Evolutionary conservation across 2,329 filamentous ascomycete genomes (phyloP).

Genomic region (Pestalotiopsis sp.): DNA sequence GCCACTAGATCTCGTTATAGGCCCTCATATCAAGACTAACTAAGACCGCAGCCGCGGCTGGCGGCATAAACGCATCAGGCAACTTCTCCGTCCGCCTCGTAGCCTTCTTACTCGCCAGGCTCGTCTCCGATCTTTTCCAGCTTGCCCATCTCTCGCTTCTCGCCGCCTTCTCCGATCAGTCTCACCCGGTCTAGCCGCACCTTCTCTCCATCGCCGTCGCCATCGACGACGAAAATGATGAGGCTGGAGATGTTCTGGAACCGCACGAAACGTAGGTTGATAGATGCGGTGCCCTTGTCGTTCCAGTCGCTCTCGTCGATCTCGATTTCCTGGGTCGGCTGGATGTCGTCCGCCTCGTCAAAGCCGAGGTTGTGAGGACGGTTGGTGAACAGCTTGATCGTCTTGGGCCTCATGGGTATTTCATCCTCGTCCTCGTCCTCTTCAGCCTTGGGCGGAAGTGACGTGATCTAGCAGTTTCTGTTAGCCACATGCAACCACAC

Average conservation of each 20-base stretch:
- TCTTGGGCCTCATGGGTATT: slow-evolving; percentile 77
- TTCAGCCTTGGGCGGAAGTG: slow-evolving; percentile 58
- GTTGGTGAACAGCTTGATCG: slow-evolving; percentile 86
- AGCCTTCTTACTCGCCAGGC: slow-evolving; percentile 54
- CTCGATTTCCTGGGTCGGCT: slow-evolving; percentile 78
- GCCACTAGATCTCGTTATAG: slow-evolving; percentile 8
- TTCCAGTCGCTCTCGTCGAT: slow-evolving; percentile 82
- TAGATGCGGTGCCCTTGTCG: slow-evolving; percentile 70
- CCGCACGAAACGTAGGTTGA: slow-evolving; percentile 87
- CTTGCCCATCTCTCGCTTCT: slow-evolving; percentile 92
- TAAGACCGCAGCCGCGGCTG: slow-evolving; percentile 18
- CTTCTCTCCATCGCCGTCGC: slow-evolving; percentile 81
- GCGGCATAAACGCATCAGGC: background rate
- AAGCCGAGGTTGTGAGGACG: slow-evolving; percentile 89
- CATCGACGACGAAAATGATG: slow-evolving; percentile 86
- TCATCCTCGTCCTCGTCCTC: slow-evolving; percentile 70
- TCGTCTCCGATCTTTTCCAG: slow-evolving; percentile 92
- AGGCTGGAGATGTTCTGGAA: slow-evolving; percentile 92
- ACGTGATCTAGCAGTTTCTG: slow-evolving; percentile 70
- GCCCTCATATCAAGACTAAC: background rate
- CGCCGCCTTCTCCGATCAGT: slow-evolving; percentile 85
- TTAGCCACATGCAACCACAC: slow-evolving; percentile 12
- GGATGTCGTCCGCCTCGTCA: slow-evolving; percentile 87
- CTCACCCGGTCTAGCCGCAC: slow-evolving; percentile 79
- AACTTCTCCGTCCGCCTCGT: slow-evolving; percentile 1